phyloP scores from a whole-genome alignment of 129 eudicot species.

The Logfia minima region DNA sequence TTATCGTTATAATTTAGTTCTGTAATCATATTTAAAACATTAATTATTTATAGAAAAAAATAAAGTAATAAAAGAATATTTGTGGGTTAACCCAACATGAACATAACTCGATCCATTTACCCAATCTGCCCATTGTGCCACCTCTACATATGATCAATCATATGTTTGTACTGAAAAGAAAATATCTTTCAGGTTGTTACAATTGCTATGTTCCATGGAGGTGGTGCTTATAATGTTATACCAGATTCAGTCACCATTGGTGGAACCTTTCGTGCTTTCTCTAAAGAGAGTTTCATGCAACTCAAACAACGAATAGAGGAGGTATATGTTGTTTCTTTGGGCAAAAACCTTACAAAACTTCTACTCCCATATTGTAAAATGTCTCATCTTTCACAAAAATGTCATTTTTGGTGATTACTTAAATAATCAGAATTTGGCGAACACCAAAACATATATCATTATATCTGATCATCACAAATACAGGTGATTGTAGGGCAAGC shows the following conservation, averaged over 20 bases:
- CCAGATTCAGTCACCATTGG: constrained; percentile 77
- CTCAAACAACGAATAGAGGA: constrained; percentile 63
- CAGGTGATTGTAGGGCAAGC: constrained; percentile 41
- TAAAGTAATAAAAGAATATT: too few relatives aligned
- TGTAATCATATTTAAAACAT: neutral
- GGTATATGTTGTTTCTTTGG: constrained; percentile 17
- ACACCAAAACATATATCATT: neutral
- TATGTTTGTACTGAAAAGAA: constrained; percentile 16
- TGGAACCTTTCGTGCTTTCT: constrained; percentile 77
- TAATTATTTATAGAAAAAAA: too few relatives aligned
- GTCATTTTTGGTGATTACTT: too few relatives aligned
- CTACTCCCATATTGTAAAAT: too few relatives aligned
- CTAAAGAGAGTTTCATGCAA: constrained; percentile 46
- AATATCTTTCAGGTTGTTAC: constrained; percentile 66
- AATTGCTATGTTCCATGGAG: constrained; percentile 65
- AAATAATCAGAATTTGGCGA: neutral
- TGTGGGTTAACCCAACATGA: neutral
- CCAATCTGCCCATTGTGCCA: neutral
- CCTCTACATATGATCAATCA: neutral
- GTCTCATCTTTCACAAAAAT: too few relatives aligned
- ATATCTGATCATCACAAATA: neutral
- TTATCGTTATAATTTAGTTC: neutral
- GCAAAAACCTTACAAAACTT: too few relatives aligned
- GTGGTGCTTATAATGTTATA: constrained; percentile 74
- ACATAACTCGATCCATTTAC: neutral